Evolutionary conservation across 805 yeast species (phyloP).

Genomic region (Zygotorulaspora sp.): DNA sequence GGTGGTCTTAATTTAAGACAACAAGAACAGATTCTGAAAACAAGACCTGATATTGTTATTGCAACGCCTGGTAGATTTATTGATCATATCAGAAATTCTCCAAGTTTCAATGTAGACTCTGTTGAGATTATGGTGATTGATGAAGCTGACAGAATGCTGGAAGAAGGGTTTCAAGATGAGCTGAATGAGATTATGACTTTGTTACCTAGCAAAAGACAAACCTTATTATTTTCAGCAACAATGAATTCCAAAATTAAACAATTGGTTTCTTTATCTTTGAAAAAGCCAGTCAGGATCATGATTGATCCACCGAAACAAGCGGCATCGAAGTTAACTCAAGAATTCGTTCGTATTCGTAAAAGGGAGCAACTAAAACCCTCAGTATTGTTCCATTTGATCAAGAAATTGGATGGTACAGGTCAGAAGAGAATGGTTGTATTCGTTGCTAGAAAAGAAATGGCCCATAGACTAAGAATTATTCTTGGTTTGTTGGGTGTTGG

Average conservation of each 20-base stretch:
- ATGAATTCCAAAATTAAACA: constrained; percentile 93
- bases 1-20: constrained; percentile 95
- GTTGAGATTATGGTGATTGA: constrained; percentile 92
- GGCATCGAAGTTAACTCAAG: constrained; percentile 85
- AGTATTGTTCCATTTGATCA: constrained; percentile 64
- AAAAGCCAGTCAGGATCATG: constrained; percentile 90
- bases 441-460: constrained; percentile 86
- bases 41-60: constrained; percentile 91
- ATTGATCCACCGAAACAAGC: constrained; percentile 95
- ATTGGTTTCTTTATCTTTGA: constrained; percentile 79
- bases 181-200: constrained; percentile 82
- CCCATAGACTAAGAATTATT: constrained; percentile 76
- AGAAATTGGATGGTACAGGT: constrained; percentile 56
- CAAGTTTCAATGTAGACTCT: constrained; percentile 82
- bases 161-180: constrained; percentile 97
- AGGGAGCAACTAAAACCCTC: constrained; percentile 84
- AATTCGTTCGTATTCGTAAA: constrained; percentile 90
- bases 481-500: constrained; percentile 70
- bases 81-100: constrained; percentile 93
- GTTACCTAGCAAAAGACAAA: constrained; percentile 88
- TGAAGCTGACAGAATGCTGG: constrained; percentile 99
- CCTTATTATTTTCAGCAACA: constrained; percentile 92
- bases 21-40: constrained; percentile 89
- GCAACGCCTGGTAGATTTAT: constrained; percentile 99
- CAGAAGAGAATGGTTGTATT: constrained; percentile 80